A percentile compares a stretch with the other conserved stretches of the same genome.
Evolutionary conservation across 768 basidiomycete genomes (phyloP).

Genomic region (Pluteus cervinus): DNA sequence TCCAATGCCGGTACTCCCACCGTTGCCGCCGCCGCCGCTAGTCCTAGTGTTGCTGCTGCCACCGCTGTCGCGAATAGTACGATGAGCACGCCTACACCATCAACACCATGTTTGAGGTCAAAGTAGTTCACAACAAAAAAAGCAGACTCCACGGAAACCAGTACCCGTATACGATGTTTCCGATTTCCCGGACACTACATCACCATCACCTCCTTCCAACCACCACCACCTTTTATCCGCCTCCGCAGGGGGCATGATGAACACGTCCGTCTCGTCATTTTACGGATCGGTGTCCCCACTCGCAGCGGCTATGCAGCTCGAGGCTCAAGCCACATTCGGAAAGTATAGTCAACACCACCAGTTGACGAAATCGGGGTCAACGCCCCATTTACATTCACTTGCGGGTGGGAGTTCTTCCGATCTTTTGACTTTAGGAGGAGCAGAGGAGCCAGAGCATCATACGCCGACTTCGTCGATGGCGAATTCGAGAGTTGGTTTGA

Average conservation of each 20-base stretch:
- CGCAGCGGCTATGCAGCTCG: neutral
- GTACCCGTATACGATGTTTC: slow-evolving; percentile 45
- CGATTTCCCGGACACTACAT: slow-evolving; percentile 10
- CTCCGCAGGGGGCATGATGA: no score
- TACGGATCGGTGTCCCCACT: neutral
- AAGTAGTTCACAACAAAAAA: no score
- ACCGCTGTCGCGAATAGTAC: no score
- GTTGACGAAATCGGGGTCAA: no score
- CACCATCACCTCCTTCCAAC: slow-evolving; percentile 11
- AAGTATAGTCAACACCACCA: no score
- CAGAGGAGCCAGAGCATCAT: neutral
- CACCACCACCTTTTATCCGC: slow-evolving; percentile 10
- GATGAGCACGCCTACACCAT: no score
- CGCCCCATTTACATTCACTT: no score
- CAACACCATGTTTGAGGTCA: no score
- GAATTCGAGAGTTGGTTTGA: no score
- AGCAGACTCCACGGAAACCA: slow-evolving; percentile 47
- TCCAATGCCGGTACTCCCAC: no score
- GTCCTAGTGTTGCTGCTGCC: no score
- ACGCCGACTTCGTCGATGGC: neutral
- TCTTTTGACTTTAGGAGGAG: neutral
- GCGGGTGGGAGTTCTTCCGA: neutral
- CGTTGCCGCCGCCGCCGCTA: no score
- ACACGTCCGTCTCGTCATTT: neutral
- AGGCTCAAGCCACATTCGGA: neutral